Evolutionary conservation across 73 alveolate species (phyloP).

Genomic region (Effrenium voratum): DNA sequence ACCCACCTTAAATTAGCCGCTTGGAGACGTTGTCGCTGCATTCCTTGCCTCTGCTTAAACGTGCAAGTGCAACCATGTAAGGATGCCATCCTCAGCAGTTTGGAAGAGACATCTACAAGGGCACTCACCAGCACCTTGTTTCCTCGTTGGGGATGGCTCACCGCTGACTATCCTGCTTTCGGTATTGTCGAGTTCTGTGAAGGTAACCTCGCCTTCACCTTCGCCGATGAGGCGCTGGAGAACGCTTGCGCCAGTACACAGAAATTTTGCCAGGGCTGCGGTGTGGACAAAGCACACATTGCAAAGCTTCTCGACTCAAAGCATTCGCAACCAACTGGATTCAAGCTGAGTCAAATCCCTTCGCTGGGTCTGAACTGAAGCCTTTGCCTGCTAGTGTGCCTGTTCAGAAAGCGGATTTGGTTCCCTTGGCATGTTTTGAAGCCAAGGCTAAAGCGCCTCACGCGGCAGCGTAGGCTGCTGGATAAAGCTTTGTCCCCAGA

Average conservation of each 20-base stretch:
- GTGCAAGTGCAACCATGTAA: background rate
- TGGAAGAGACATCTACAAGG: background rate
- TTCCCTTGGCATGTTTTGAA: background rate
- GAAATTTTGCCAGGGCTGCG: background rate
- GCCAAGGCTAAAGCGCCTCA: conserved; percentile 9
- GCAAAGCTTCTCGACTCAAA: background rate
- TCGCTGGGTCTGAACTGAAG: no score
- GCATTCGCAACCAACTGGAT: no score
- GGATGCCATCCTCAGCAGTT: background rate
- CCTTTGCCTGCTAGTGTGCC: no score
- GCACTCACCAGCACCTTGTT: background rate
- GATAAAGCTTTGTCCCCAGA: conserved; percentile 34
- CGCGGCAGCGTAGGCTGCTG: conserved; percentile 58
- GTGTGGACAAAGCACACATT: background rate
- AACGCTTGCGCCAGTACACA: no score
- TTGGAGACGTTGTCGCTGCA: background rate
- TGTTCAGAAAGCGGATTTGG: background rate
- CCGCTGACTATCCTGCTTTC: background rate
- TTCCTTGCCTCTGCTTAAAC: background rate
- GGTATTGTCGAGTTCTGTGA: background rate
- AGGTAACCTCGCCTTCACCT: conserved; percentile 25
- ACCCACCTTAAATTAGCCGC: background rate
- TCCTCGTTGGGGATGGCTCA: no score
- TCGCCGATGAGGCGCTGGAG: background rate
- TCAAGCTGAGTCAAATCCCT: no score